Base-by-base conservation (phyloP, 306 rosid species). In the Ammopiptanthus mongolicus region DNA sequence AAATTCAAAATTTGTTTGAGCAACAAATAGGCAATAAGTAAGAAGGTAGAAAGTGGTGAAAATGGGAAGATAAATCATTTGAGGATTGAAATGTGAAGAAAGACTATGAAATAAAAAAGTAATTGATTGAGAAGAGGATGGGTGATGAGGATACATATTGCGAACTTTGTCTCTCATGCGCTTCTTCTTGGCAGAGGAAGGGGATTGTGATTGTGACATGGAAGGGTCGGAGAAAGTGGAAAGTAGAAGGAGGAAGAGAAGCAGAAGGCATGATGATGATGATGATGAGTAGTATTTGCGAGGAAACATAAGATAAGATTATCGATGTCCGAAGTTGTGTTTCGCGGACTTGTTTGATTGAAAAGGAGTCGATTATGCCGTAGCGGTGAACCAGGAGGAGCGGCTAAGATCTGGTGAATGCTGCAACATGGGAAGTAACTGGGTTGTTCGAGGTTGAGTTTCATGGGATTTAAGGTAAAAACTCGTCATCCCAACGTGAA, bases 161-260 rank as follows among this genome's bases (percentile, higher is more conserved):
- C 96, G 98, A 75, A 89, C 98, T 82, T 88, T 90, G 48, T 95
- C 91, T 86, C 87, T 82, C 97, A 95, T 87, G 72, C 93, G 97
- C 18, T 39, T 84, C 79, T 82, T 90, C 89, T 87, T 95, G 59
- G 91, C 75, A 37, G 87, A 80, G 76, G 74, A 86, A 37, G 31
- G 86, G 74, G 80, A 50, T 79, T 77, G 84, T 23, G 82, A 48
- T 22, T 80, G 37, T 10, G 91, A 80, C 15, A 58, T 3, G 71
- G 84, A 82, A 5, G 60, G 71, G 77, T 36, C 28, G 47, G 67
- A 74, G 82, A 81, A 29, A 65, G 82, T 13, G 61, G 78, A 53
- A 57, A 87, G 76, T 22, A 86, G n/a, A 41, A 91, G 29, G 69
- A 90, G 37, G 73, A 79, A 31, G 6, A 91, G 80, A 5, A 93